These are phyloP conservation scores for Parathielavia appendiculata DNA, from an alignment of 495 filamentous ascomycete species.

Conservation along the genomic window DNA sequence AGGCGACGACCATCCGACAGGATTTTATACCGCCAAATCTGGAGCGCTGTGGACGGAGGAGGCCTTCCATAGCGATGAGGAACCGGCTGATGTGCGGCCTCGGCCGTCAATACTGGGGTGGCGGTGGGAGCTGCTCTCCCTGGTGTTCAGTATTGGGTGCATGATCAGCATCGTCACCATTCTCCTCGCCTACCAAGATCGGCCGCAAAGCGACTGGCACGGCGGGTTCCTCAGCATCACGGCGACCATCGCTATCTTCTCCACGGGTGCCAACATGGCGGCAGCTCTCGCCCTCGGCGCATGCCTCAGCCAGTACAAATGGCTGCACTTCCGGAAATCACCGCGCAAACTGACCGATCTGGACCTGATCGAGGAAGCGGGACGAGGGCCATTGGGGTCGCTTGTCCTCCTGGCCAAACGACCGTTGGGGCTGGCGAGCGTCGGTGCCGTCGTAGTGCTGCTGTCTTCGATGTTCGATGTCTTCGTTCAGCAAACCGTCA, in stretches of 20 bases:
- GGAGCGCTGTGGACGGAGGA: not conserved
- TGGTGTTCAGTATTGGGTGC: slow-evolving; percentile 3
- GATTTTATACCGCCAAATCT: not conserved
- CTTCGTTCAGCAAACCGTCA: slow-evolving; percentile 23
- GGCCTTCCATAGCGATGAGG: not conserved
- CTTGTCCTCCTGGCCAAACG: slow-evolving; percentile 11
- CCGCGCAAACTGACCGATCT: slow-evolving; percentile 39
- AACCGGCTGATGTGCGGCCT: not conserved
- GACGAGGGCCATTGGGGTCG: slow-evolving; percentile 26
- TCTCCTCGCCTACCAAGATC: slow-evolving; percentile 34
- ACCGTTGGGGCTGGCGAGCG: slow-evolving; percentile 8
- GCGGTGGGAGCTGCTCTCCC: slow-evolving; percentile 25
- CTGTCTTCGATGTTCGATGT: slow-evolving; percentile 19
- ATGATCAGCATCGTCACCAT: slow-evolving; percentile 32
- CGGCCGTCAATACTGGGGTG: slow-evolving; percentile 12
- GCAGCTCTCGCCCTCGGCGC: slow-evolving; percentile 37
- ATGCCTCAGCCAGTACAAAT: slow-evolving; percentile 45
- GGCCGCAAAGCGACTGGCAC: slow-evolving; percentile 36
- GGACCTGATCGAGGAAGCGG: slow-evolving; percentile 41
- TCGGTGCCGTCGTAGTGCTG: slow-evolving; percentile 20
- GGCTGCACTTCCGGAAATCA: slow-evolving; percentile 39
- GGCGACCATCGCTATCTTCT: slow-evolving; percentile 42
- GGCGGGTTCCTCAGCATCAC: slow-evolving; percentile 41
- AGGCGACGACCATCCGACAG: not conserved
- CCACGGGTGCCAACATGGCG: slow-evolving; percentile 37